phyloP scores from a whole-genome alignment of 352 stramenopile species.

The Phytophthora citrophthora region DNA sequence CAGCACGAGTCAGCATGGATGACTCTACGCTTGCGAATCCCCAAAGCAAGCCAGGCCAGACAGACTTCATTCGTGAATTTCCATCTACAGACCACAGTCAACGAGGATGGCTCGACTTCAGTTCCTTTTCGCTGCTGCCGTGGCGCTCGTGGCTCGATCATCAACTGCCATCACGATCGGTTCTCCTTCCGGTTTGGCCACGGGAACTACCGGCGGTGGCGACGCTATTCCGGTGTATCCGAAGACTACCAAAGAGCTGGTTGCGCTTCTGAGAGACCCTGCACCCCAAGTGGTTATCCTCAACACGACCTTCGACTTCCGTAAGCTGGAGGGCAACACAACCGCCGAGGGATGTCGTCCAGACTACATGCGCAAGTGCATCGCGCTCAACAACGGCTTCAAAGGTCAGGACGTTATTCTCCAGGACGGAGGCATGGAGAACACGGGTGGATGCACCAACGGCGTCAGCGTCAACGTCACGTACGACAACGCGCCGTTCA shows the following conservation, averaged over 20 bases:
- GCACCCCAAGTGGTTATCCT: constrained; percentile 19
- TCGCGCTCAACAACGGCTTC: constrained; percentile 32
- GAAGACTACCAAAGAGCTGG: constrained; percentile 6
- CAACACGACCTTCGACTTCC: constrained; percentile 31
- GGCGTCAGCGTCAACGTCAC: constrained; percentile 41
- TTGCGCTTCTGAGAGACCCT: constrained; percentile 6
- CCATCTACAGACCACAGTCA: neutral
- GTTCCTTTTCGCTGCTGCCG: neutral
- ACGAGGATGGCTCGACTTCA: constrained; percentile 7
- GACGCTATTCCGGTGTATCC: constrained; percentile 5
- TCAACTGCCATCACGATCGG: constrained; percentile 7
- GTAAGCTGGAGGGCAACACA: constrained; percentile 14
- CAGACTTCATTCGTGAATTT: neutral
- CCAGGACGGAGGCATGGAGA: constrained; percentile 41
- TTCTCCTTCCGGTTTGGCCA: constrained; percentile 4
- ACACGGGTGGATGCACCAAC: constrained; percentile 46
- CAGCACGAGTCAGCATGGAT: constrained; percentile 2
- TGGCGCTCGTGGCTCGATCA: constrained; percentile 4
- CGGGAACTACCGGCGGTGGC: constrained; percentile 13
- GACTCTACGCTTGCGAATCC: constrained; percentile 5
- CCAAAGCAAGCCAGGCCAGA: neutral
- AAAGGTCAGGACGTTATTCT: constrained; percentile 37
- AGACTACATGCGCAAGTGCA: constrained; percentile 19
- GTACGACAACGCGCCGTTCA: constrained; percentile 41
- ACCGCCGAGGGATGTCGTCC: constrained; percentile 24